A percentile compares a stretch with the other conserved stretches of the same genome.
Evolutionary conservation across 345 rosid genomes (phyloP).

Genomic region (Arabis hirsuta): DNA sequence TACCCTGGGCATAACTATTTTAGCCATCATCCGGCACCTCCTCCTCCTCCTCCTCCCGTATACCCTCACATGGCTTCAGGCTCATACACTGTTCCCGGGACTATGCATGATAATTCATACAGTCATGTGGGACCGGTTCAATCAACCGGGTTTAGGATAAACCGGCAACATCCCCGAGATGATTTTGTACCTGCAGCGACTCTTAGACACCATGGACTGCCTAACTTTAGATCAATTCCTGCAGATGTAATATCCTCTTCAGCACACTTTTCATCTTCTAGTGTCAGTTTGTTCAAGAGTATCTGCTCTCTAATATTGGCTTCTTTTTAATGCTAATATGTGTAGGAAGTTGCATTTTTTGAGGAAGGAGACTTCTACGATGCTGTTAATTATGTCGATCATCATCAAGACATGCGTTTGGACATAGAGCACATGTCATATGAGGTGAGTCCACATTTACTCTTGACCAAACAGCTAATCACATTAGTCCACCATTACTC

Average conservation of each 20-base stretch:
- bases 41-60: conserved; percentile 45
- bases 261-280: conserved; percentile 12
- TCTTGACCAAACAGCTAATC: conserved; percentile 1
- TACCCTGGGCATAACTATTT: conserved; percentile 48
- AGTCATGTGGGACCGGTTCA: conserved; percentile 55
- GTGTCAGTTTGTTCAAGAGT: conserved; percentile 13
- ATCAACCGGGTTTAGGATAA: conserved; percentile 56
- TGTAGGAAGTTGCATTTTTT: conserved; percentile 71
- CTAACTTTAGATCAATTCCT: conserved; percentile 61
- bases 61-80: conserved; percentile 60
- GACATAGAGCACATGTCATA: conserved; percentile 93
- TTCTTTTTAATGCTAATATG: conserved; percentile 5
- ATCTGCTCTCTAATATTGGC: conserved; percentile 2
- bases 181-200: conserved; percentile 47
- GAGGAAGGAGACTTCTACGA: conserved; percentile 60
- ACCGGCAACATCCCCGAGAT: conserved; percentile 48
- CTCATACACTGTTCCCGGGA: conserved; percentile 47
- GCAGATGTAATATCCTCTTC: conserved; percentile 56
- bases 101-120: conserved; percentile 57
- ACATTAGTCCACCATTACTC: conserved; percentile 1
- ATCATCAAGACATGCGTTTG: conserved; percentile 91
- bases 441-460: conserved; percentile 54
- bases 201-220: conserved; percentile 55
- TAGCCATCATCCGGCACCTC: conserved; percentile 52
- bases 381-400: conserved; percentile 57